A percentile compares a stretch with the other conserved stretches of the same genome.
Evolutionary conservation across 495 filamentous ascomycete species (phyloP).

Genomic region (Filosporella fistucella): DNA sequence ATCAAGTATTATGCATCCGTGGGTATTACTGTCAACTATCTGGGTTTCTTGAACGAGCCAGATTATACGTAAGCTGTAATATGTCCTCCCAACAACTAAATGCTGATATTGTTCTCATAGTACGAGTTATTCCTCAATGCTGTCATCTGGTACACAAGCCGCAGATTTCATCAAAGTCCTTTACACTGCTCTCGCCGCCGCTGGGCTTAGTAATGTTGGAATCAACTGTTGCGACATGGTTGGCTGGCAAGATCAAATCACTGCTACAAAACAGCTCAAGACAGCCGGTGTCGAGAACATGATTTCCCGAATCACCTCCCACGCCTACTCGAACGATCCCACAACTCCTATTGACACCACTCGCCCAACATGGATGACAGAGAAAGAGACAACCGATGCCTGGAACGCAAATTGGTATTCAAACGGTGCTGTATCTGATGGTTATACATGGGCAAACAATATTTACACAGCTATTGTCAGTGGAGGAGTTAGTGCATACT

Average conservation of each 20-base stretch:
- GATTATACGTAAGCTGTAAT: constrained; percentile 31
- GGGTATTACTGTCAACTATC: constrained; percentile 43
- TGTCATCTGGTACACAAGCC: constrained; percentile 41
- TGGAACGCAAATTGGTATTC: constrained; percentile 40
- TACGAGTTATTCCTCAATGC: constrained; percentile 34
- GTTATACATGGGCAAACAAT: constrained; percentile 46
- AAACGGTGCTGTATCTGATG: constrained; percentile 38
- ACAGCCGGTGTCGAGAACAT: constrained; percentile 31
- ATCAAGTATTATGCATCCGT: constrained; percentile 39
- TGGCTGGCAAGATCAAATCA: constrained; percentile 38
- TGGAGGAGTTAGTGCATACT: constrained; percentile 39
- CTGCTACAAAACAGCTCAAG: constrained; percentile 36
- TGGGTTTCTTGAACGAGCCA: constrained; percentile 55
- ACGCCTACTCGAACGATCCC: constrained; percentile 39
- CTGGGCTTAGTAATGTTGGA: constrained; percentile 29
- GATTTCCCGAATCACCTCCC: constrained; percentile 38
- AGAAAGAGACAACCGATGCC: constrained; percentile 38
- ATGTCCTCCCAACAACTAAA: neutral
- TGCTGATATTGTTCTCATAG: neutral
- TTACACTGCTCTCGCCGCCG: constrained; percentile 34
- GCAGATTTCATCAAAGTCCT: constrained; percentile 49
- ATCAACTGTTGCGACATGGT: constrained; percentile 49
- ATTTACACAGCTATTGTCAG: constrained; percentile 40
- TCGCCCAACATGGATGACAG: constrained; percentile 43
- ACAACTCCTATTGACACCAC: constrained; percentile 33